Evolutionary conservation across 352 stramenopile genomes (phyloP), one percentile per base, ranked within the genome.

Genomic region (Globisporangium orthogonon): DNA sequence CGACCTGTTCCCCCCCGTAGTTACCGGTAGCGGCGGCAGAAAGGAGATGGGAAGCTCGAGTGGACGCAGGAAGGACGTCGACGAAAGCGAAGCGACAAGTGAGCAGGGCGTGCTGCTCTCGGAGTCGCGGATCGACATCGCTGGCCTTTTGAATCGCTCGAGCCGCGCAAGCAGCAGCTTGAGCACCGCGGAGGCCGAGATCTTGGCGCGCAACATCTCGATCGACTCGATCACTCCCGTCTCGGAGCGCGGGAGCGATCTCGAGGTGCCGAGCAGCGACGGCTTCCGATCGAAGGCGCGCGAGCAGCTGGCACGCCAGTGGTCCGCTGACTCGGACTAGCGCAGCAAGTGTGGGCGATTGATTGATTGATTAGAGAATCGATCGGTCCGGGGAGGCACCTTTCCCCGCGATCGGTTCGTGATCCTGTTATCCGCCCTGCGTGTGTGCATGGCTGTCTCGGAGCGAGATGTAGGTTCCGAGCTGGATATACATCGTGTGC

Each of bases 251-350:
- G 65, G 60, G 40, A 62, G 52, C 47, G 66, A 76, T 11, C 56
- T 76, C 47, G 73, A 85, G 29, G 67, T 78, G 50, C 70, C 77
- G 4, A 80, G 58, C 4, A 87, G 77, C 54, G 69, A 74, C 29
- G 74, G 77, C 14, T 65, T 74, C 29, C 74, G 77, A 3, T 72
- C 77, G 1, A 82, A 84, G 43, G 74, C 77, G 56, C 77, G 77
- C 2, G 77, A 83, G 59, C 72, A 86, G 17, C 61, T 87, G 7
- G 77, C 77, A 11, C 71, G 73, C 17, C 67, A 87, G 33, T 87
- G 77, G 77, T 85, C 77, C 28, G 73, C 72, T 10, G 61, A 57
- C 14, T 77, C 66, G 23, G 70, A 82, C 10, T 61, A 70, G 23
- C 23, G 23, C 23, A 23, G 23, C 23, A 23, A 23, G 23, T 23